These are phyloP conservation scores for Boletellus ananiceps DNA, from an alignment of 768 basidiomycete genomes.

Conservation along the genomic window DNA sequence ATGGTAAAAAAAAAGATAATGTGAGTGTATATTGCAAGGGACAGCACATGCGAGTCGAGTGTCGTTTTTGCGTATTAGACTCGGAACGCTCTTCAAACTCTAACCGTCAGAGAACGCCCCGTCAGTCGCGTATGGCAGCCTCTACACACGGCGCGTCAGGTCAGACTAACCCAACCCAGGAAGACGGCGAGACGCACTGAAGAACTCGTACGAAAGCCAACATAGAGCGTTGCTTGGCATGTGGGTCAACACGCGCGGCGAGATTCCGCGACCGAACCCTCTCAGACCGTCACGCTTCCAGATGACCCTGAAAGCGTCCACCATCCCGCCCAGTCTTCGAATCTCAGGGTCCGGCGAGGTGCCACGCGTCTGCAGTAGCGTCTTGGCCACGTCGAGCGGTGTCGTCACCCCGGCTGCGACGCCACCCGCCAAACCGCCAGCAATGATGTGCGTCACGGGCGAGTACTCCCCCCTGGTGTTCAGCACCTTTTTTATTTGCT, in stretches of 20 bases:
- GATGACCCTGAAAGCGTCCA: constrained; percentile 85
- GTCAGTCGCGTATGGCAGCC: constrained; percentile 54
- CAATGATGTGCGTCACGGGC: constrained; percentile 86
- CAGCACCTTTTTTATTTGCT: constrained; percentile 79
- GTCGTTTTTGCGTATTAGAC: constrained; percentile 5
- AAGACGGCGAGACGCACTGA: constrained; percentile 58
- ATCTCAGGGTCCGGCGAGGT: constrained; percentile 84
- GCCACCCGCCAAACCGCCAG: constrained; percentile 89
- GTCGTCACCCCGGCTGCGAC: constrained; percentile 95
- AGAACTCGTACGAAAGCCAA: constrained; percentile 98
- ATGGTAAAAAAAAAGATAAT: constrained; percentile 9
- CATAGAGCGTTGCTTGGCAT: constrained; percentile 97
- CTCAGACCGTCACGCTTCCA: constrained; percentile 79
- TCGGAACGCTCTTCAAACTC: constrained; percentile 8
- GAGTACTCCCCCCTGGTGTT: constrained; percentile 88
- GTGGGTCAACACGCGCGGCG: constrained; percentile 88
- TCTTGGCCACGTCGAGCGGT: constrained; percentile 96
- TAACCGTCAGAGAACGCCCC: constrained; percentile 3
- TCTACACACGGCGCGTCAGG: constrained; percentile 37
- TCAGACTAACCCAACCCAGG: not conserved
- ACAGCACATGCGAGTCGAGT: constrained; percentile 1
- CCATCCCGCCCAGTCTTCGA: constrained; percentile 76
- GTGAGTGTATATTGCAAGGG: constrained; percentile 15
- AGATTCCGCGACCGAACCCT: constrained; percentile 83
- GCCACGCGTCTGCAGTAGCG: constrained; percentile 92